Conservation (phyloP, 2,329 filamentous ascomycete species). For the Sporothrix brasiliensis region DNA sequence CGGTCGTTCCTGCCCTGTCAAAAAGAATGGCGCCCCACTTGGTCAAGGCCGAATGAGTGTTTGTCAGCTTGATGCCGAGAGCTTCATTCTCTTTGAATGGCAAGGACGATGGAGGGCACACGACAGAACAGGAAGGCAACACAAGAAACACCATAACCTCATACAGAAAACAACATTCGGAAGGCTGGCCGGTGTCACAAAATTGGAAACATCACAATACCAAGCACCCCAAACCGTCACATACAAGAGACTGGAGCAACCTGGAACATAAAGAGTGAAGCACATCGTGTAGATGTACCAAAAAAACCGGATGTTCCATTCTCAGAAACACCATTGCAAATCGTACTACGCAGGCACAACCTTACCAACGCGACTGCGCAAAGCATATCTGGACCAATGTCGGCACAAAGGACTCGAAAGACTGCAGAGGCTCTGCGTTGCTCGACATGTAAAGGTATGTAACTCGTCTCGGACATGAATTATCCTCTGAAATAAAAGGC, state of each 20-base stretch:
- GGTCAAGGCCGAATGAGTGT: not conserved
- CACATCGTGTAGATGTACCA: not conserved
- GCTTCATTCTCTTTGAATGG: not conserved
- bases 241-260: not conserved
- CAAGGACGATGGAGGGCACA: not conserved
- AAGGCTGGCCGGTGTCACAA: not conserved
- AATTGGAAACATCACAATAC: not conserved
- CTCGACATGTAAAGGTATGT: slow-evolving; percentile 29
- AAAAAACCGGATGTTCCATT: not conserved
- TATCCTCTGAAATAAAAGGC: not conserved
- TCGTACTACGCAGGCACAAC: not conserved
- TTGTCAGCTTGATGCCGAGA: not conserved
- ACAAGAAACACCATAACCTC: not conserved
- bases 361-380: not conserved
- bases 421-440: slow-evolving; percentile 4
- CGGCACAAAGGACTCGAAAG: not conserved
- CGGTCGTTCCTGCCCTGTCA: not conserved
- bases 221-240: not conserved
- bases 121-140: not conserved
- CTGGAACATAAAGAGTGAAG: not conserved
- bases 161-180: not conserved
- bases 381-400: not conserved
- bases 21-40: not conserved
- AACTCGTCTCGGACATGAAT: not conserved
- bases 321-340: not conserved